Conservation (phyloP, 2,329 filamentous ascomycete genomes). For the Penicillium crustosum region DNA sequence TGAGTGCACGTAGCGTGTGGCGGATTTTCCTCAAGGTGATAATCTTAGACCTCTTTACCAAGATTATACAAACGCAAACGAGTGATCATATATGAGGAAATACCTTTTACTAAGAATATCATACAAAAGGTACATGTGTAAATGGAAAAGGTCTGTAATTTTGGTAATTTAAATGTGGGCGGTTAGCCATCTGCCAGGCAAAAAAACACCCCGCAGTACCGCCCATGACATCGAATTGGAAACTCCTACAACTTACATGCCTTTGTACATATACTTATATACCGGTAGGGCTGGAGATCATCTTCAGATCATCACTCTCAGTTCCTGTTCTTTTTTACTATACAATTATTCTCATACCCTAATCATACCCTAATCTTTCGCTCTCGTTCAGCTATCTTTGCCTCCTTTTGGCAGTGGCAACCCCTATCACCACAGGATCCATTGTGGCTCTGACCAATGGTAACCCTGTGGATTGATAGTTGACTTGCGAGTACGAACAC, state of each 20-base stretch:
- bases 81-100: neutral
- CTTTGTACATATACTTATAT: no score
- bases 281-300: no score
- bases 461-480: neutral
- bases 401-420: conserved; percentile 31
- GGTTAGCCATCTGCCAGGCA: neutral
- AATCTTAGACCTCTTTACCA: neutral
- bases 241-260: neutral
- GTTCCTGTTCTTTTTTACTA: neutral
- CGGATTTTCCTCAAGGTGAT: no score
- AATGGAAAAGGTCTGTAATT: neutral
- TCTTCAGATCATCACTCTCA: no score
- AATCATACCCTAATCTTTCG: conserved; percentile 30
- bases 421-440: conserved; percentile 24
- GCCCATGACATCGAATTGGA: neutral
- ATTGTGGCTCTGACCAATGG: neutral
- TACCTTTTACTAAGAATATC: neutral
- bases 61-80: neutral
- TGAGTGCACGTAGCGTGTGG: no score
- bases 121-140: neutral
- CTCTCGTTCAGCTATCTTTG: conserved; percentile 32
- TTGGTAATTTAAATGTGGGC: neutral
- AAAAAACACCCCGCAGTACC: neutral
- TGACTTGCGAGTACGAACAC: neutral
- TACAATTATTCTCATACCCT: conserved; percentile 17